A percentile compares a stretch with the other conserved stretches of the same genome.
These are phyloP conservation scores for Cyphellophora europaea DNA, from an alignment of 2,329 filamentous ascomycete species.

Conservation along the genomic window DNA sequence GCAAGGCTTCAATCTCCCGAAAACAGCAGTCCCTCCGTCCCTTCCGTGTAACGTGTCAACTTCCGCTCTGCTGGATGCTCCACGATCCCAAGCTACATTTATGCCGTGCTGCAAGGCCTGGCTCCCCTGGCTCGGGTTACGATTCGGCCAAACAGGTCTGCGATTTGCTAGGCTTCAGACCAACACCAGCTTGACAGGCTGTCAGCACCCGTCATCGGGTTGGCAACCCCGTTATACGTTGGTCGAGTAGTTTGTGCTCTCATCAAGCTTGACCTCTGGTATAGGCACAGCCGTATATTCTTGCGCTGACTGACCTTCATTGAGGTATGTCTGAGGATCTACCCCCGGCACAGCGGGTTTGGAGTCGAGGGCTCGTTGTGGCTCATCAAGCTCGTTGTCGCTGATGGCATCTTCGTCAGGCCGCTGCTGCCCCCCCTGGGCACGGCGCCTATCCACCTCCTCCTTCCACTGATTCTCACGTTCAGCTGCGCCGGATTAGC, in stretches of 20 bases:
- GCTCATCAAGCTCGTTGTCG: slow-evolving; percentile 13
- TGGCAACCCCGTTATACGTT: slow-evolving; percentile 10
- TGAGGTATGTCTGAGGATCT: neutral
- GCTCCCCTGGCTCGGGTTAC: too few species aligned
- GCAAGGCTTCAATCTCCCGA: too few species aligned
- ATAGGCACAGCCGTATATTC: slow-evolving; percentile 4
- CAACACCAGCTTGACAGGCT: too few species aligned
- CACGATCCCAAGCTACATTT: too few species aligned
- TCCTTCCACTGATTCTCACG: slow-evolving; percentile 24
- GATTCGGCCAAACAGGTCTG: too few species aligned
- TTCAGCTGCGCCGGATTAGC: slow-evolving; percentile 19
- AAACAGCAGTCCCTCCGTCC: too few species aligned
- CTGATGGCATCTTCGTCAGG: slow-evolving; percentile 26
- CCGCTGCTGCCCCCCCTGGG: slow-evolving; percentile 32
- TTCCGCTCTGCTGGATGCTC: too few species aligned
- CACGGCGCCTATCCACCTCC: slow-evolving; percentile 27
- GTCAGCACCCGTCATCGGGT: too few species aligned
- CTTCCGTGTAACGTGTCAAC: too few species aligned
- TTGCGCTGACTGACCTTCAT: neutral
- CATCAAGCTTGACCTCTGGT: slow-evolving; percentile 13
- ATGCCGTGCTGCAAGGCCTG: too few species aligned
- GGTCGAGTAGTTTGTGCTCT: slow-evolving; percentile 7
- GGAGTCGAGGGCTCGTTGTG: neutral
- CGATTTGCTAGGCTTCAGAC: too few species aligned
- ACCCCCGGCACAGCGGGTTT: neutral